Base-by-base conservation (phyloP, 2,329 filamentous ascomycete genomes). In the Colletotrichum incanum region DNA sequence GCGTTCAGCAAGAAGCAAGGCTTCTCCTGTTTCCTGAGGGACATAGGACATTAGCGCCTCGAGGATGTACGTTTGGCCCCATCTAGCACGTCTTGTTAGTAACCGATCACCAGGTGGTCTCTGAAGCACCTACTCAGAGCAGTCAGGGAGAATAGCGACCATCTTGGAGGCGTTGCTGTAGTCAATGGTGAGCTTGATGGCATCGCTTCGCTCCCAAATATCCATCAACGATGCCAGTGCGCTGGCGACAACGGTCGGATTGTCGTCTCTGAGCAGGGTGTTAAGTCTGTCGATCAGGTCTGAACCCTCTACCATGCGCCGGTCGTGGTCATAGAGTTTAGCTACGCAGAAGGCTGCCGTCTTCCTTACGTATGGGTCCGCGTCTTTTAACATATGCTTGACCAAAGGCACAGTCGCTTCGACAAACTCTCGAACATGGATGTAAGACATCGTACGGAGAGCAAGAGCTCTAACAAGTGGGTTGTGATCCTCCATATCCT, bases 21-120 rank as follows among this genome's bases (percentile, higher is more conserved):
- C 96, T 83, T 99, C 96, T 47, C 91, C 89, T 0, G 93, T 92
- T 78, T 98, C 95, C 82, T 97, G 94, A 7, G 96, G 96, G 18
- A 98, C 93, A 80, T 98, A 99, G 28, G 96, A 96, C 93, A 98
- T 98, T 77, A 99, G 88, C 26, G 96, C 95, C 84, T 99, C 96
- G 11, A 99, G 89, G 67, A 99, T 98, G 81, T 99, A 99, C 28
- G 96, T 98, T 85, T 99, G 96, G 52, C 96, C 96, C 96, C 96
- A 99, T 88, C 94, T 97, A 76, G 11, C 26, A 41, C 72, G 75
- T 56, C 23, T 58, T 56, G 73, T 75, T 60, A 73, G 63, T 23
- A 67, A 26, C 16, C 5, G 12, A 20, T 47, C 18, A 26, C 37
- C 23, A 62, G 16, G 16, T 14, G 66, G n/a, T 26, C 4, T 31